Percentiles rank a stretch among this genome's conserved stretches.
phyloP scores from a whole-genome alignment of 148 eudicot genomes.

The Chenopodium album region DNA sequence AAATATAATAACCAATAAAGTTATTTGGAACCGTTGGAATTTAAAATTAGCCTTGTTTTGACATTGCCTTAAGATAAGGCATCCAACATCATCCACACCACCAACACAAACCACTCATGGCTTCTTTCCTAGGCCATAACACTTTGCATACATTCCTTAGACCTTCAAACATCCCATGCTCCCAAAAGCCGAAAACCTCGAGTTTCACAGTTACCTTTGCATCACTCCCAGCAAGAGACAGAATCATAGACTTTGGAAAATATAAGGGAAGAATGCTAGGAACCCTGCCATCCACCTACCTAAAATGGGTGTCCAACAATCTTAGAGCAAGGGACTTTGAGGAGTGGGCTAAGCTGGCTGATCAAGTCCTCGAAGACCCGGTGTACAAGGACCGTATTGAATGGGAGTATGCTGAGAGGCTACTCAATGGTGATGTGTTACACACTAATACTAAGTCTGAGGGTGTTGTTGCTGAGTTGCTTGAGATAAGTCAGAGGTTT shows the following conservation, averaged over 20 bases:
- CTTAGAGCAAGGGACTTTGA: conserved; percentile 56
- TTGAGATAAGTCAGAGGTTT: conserved; percentile 61
- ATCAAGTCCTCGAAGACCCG: conserved; percentile 67
- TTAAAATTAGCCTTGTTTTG: conserved; percentile 1
- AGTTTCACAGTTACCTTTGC: conserved; percentile 11
- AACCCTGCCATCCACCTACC: conserved; percentile 65
- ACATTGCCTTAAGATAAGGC: conserved; percentile 22
- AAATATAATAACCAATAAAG: background rate
- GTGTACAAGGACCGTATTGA: conserved; percentile 76
- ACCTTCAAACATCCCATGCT: background rate
- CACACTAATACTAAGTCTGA: background rate
- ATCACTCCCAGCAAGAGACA: conserved; percentile 52
- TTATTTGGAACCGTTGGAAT: background rate
- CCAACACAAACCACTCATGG: conserved; percentile 18
- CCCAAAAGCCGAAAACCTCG: conserved; percentile 13
- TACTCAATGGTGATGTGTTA: conserved; percentile 43
- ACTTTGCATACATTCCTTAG: conserved; percentile 10
- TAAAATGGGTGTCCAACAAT: conserved; percentile 66
- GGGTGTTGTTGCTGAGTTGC: conserved; percentile 37
- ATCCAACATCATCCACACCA: conserved; percentile 2
- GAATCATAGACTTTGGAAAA: conserved; percentile 68
- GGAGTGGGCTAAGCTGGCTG: conserved; percentile 66
- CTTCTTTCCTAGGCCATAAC: conserved; percentile 27
- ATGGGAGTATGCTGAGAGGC: conserved; percentile 72
- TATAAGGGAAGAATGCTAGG: conserved; percentile 80